Evolutionary conservation across 1,139 yeast species (phyloP).

Genomic region (Suhomyces wounanorum): DNA sequence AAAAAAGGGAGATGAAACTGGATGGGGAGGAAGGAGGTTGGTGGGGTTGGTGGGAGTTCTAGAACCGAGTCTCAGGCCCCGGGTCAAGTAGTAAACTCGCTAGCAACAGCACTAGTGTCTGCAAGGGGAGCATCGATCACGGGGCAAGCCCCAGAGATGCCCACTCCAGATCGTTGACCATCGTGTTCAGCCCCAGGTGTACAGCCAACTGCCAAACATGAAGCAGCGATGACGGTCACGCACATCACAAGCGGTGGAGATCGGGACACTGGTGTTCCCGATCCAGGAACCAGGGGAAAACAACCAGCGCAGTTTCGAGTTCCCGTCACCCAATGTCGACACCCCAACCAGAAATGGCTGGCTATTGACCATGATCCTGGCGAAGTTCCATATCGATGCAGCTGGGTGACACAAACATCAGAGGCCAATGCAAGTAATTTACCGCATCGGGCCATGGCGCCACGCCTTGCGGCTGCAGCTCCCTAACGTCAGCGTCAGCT

Average conservation of each 20-base stretch:
- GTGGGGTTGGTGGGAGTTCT: too few relatives aligned
- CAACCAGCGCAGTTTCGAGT: conserved; percentile 1
- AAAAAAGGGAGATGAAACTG: neutral
- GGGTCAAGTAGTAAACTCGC: too few relatives aligned
- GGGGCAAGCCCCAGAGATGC: too few relatives aligned
- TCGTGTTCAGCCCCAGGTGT: neutral
- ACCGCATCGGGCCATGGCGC: conserved; percentile 1
- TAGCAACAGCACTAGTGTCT: too few relatives aligned
- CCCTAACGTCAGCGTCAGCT: neutral
- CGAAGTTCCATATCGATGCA: neutral
- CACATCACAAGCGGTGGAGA: neutral
- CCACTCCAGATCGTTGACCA: neutral
- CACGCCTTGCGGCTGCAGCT: neutral
- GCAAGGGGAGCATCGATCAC: too few relatives aligned
- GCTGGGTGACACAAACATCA: neutral
- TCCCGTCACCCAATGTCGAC: neutral
- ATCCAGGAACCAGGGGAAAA: conserved; percentile 1
- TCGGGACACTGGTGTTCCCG: neutral
- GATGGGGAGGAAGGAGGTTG: neutral
- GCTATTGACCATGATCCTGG: neutral
- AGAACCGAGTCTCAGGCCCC: too few relatives aligned
- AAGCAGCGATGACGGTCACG: neutral
- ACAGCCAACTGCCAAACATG: neutral
- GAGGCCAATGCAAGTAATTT: neutral
- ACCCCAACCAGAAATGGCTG: conserved; percentile 5